Evolutionary conservation across 805 yeast genomes (phyloP).

Genomic region (Clavispora santaluciae): DNA sequence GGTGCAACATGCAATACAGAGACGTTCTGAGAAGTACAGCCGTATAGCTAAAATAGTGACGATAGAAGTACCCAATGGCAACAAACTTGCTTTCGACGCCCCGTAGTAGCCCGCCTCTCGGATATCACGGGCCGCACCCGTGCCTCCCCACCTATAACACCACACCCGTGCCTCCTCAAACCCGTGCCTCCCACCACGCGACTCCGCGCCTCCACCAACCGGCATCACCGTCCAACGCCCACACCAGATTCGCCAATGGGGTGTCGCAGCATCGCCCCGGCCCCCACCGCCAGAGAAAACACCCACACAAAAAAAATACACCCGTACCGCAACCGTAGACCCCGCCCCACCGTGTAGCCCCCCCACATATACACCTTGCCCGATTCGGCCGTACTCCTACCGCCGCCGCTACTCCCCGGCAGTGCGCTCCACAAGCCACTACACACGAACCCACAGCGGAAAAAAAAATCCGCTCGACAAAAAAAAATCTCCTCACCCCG

Average conservation of each 20-base stretch:
- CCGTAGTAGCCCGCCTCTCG: too few relatives aligned
- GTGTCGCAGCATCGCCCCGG: neutral
- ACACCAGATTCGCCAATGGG: neutral
- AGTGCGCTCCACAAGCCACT: slow-evolving; percentile 16
- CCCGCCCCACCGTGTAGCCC: too few relatives aligned
- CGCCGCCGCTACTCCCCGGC: slow-evolving; percentile 7
- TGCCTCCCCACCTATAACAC: neutral
- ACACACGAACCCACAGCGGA: slow-evolving; percentile 13
- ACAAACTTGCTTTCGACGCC: too few relatives aligned
- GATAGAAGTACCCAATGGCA: too few relatives aligned
- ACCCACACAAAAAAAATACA: too few relatives aligned
- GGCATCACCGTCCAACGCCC: neutral
- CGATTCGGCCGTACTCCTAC: too few relatives aligned
- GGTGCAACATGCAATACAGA: too few relatives aligned
- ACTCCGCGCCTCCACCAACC: neutral
- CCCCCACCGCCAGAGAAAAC: neutral
- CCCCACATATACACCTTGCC: too few relatives aligned
- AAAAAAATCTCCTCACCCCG: slow-evolving; percentile 8
- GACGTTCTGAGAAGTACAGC: too few relatives aligned
- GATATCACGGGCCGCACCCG: too few relatives aligned
- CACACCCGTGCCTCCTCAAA: slow-evolving; percentile 1
- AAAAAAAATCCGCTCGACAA: slow-evolving; percentile 12
- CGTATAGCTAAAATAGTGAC: too few relatives aligned
- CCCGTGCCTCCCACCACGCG: slow-evolving; percentile 1
- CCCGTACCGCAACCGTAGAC: neutral